phyloP scores from a whole-genome alignment of 495 filamentous ascomycete species.

The Penicillium chermesinum region DNA sequence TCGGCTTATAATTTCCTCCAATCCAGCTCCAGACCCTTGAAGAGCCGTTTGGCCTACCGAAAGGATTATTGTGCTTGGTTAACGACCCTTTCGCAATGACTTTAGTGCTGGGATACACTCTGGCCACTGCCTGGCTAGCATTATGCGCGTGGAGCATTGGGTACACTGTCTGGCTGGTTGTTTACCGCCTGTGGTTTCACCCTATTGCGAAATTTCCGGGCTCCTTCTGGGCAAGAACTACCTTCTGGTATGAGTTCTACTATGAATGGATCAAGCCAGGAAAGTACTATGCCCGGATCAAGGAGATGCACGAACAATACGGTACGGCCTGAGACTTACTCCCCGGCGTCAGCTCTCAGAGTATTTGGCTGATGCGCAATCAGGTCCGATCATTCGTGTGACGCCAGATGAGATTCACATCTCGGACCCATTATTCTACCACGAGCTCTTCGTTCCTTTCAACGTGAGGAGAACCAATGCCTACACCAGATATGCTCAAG shows the following conservation, averaged over 20 bases:
- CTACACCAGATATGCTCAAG: slow-evolving; percentile 4
- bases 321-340: not conserved
- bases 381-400: slow-evolving; percentile 31
- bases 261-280: slow-evolving; percentile 40
- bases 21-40: not conserved
- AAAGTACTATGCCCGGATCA: slow-evolving; percentile 34
- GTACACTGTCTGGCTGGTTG: not conserved
- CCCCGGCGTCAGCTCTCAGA: not conserved
- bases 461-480: slow-evolving; percentile 6
- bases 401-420: slow-evolving; percentile 29
- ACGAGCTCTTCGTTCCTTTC: slow-evolving; percentile 16
- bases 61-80: not conserved
- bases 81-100: not conserved
- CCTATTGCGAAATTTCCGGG: slow-evolving; percentile 8
- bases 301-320: slow-evolving; percentile 39
- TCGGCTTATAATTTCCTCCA: not conserved
- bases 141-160: not conserved
- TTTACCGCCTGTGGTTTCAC: slow-evolving; percentile 4
- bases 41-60: not conserved
- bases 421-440: slow-evolving; percentile 24
- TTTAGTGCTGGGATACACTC: not conserved
- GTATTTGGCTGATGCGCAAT: no score
- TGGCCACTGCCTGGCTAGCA: not conserved
- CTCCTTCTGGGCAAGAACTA: slow-evolving; percentile 7
- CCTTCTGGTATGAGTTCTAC: slow-evolving; percentile 43